Percentiles rank a stretch among this genome's conserved stretches.
Conservation (phyloP, 2,329 filamentous ascomycete species). For the Aspergillus luchuensis region DNA sequence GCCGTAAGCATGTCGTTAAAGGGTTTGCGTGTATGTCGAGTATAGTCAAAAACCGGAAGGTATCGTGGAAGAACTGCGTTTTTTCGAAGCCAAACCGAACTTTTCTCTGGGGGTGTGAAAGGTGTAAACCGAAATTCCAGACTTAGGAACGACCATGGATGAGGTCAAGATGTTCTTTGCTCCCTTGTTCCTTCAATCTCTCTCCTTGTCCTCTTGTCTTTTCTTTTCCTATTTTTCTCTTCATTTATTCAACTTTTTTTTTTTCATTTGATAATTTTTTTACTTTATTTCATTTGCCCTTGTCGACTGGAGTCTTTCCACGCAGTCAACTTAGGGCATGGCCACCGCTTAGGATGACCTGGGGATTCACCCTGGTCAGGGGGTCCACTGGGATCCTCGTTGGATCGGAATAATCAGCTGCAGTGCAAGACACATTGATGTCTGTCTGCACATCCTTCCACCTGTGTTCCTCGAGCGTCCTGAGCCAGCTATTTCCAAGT, state of each 20-base stretch:
- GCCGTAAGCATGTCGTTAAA: neutral
- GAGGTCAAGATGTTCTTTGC: conserved; percentile 1
- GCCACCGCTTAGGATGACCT: conserved; percentile 46
- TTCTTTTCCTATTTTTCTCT: neutral
- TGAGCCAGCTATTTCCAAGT: conserved; percentile 85
- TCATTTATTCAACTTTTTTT: neutral
- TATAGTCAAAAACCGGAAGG: conserved; percentile 8
- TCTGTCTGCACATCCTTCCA: conserved; percentile 48
- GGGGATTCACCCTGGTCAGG: conserved; percentile 39
- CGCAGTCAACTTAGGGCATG: conserved; percentile 28
- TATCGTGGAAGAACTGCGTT: conserved; percentile 7
- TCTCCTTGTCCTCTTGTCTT: neutral
- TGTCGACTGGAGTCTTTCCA: neutral
- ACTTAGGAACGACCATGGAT: neutral
- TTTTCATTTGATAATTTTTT: neutral
- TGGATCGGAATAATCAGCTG: conserved; percentile 35
- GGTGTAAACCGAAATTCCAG: neutral
- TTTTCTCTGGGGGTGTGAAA: neutral
- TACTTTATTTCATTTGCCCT: neutral
- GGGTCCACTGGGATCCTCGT: conserved; percentile 35
- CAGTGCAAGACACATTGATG: conserved; percentile 32
- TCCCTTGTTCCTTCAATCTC: neutral
- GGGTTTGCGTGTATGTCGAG: conserved; percentile 2
- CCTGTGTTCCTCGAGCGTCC: conserved; percentile 76
- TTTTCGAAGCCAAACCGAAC: conserved; percentile 7